Conservation (phyloP, 1,284 basidiomycete species). For the Cryptococcus sp. region DNA sequence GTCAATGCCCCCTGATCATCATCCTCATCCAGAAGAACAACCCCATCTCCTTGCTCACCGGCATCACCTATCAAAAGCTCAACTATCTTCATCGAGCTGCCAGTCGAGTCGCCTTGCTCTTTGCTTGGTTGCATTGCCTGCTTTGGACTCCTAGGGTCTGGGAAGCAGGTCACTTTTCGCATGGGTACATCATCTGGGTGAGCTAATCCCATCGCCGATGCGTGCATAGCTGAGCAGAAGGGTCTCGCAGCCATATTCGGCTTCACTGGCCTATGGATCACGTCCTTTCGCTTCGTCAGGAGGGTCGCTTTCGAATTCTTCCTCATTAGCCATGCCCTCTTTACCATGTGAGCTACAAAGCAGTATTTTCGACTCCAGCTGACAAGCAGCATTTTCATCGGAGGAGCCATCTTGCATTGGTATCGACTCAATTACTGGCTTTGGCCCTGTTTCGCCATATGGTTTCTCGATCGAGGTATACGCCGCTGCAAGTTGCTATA, state of each 20-base stretch:
- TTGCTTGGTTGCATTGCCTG: conserved; percentile 37
- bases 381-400: conserved; percentile 29
- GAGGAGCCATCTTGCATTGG: conserved; percentile 40
- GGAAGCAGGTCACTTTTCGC: conserved; percentile 8
- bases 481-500: conserved; percentile 52
- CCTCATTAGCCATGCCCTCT: conserved; percentile 51
- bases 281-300: conserved; percentile 48
- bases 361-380: not conserved
- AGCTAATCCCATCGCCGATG: not conserved
- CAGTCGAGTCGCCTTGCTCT: conserved; percentile 36
- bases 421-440: conserved; percentile 28
- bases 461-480: conserved; percentile 57
- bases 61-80: conserved; percentile 48
- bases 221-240: conserved; percentile 7
- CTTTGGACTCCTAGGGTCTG: conserved; percentile 25
- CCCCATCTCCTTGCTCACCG: conserved; percentile 40
- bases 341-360: conserved; percentile 38
- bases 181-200: conserved; percentile 24
- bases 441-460: conserved; percentile 35
- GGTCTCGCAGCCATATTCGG: conserved; percentile 31
- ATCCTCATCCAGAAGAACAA: conserved; percentile 47
- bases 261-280: conserved; percentile 49
- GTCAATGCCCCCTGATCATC: conserved; percentile 43
- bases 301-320: conserved; percentile 52
- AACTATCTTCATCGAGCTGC: conserved; percentile 48